Evolutionary conservation across 176 grass and related monocot species (phyloP), one percentile per base, ranked within the genome.

Genomic region (Echinochloa phyllopogon): DNA sequence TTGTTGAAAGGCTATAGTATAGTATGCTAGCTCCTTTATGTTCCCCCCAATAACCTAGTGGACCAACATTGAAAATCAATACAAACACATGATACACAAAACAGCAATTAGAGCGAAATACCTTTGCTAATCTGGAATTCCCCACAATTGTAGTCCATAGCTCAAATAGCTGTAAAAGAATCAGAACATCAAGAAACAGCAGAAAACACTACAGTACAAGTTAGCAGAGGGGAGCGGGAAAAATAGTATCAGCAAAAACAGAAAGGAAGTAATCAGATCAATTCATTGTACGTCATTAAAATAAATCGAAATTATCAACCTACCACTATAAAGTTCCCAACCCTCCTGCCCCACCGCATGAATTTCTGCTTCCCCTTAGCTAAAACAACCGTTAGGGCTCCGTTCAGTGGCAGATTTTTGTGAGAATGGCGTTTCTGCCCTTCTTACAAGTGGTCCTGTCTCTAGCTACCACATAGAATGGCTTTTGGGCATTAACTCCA

Each of bases 91-190:
- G 37, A 79, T 74, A 9, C 12, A 57, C 29, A 43, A 55, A 61
- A 83, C 38, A 72, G 21, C 68, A 5, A 74, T 64, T 72, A 11
- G 68, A 81, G 69, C 77, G n/a, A 2, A 11, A 70, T 90, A 98
- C 96, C 93, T 98, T 92, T 37, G 91, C 85, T 88, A 98, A 92
- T 79, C 89, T 86, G 81, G 87, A 83, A 59, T 93, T 95, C 15
- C 91, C 91, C 75, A 92, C 96, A 64, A 98, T 87, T n/a, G 96
- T 93, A 77, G 88, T 90, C 91, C 94, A 86, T 64, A 98, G 85
- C 80, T 98, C 96, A 81, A 98, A 98, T 84, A 98, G 87, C 96
- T 98, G 72, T 37, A 86, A 77, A 84, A 72, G 81, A 13, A 76
- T 25, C 49, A 86, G 41, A 87, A 75, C 3, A 52, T 72, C 43